Base-by-base conservation (phyloP, 805 yeast species). In the Kockiozyma suomiensis region DNA sequence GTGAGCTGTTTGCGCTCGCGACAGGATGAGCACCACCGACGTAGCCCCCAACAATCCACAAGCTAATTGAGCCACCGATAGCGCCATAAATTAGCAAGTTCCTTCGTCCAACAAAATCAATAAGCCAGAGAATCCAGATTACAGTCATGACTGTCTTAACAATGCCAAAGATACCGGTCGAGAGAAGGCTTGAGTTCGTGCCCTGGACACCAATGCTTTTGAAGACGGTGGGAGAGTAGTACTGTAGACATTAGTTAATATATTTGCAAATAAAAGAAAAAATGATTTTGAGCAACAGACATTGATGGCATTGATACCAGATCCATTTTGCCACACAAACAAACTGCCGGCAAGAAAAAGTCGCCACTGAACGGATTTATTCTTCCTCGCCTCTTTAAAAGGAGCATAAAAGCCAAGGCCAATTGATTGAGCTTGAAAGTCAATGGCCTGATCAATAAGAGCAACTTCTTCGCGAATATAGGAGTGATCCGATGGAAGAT, bases 321-420 rank as follows among this genome's bases (percentile, higher is more conserved):
- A 83, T 70, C 89, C 84, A 75, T 92, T 97, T 74, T 91, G 97
- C 70, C 88, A 77, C 19, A 88, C 85, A 74, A 88, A 96, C 28
- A 87, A 67, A 3, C 78, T 73, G 57, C 84, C 80, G 54, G 96
- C 94, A n/a, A 92, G 84, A 25, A 82, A 59, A 73, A 86, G 77
- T n/a, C 58, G 50, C 41, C 21, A 12, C 7, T 23, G 45, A 25
- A 32, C 42, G n/a, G n/a, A n/a, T n/a, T n/a, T n/a, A n/a, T n/a
- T n/a, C n/a, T n/a, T n/a, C n/a, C n/a, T n/a, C n/a, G n/a, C n/a
- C n/a, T n/a, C n/a, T n/a, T n/a, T n/a, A n/a, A n/a, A n/a, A n/a
- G n/a, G n/a, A n/a, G n/a, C 43, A 19, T 43, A 28, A 15, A 23
- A 13, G 37, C 35, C 91, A 90, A 73, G 90, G 89, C 66, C 86